Conservation (phyloP, 2,329 filamentous ascomycete species). For the Aschersonia sp. region DNA sequence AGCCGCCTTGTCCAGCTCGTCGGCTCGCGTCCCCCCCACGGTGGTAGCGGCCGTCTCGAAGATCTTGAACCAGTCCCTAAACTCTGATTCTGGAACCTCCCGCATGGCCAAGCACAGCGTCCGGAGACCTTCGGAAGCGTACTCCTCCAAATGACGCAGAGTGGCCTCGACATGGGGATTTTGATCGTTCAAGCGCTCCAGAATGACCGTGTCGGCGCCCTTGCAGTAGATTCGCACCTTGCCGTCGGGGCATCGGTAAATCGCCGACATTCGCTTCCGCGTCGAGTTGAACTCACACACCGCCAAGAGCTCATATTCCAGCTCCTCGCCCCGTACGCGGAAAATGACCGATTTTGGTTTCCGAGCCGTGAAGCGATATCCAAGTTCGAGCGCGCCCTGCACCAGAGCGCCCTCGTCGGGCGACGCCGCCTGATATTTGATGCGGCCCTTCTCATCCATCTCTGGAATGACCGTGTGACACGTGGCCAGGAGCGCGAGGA, state of each 20-base stretch:
- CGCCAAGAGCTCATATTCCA: constrained; percentile 80
- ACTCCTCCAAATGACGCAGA: constrained; percentile 91
- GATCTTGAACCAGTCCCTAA: constrained; percentile 70
- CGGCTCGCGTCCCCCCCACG: constrained; percentile 78
- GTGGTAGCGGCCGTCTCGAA: constrained; percentile 83
- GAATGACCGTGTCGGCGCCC: constrained; percentile 91
- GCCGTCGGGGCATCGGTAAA: constrained; percentile 91
- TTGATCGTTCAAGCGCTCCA: constrained; percentile 72
- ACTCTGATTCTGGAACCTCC: constrained; percentile 82
- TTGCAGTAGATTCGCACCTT: constrained; percentile 92
- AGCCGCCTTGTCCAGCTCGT: constrained; percentile 92
- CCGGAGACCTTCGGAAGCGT: constrained; percentile 87
- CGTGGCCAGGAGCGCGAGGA: constrained; percentile 71
- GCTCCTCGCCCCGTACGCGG: constrained; percentile 53
- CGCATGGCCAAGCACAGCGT: constrained; percentile 92
- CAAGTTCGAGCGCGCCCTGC: constrained; percentile 71
- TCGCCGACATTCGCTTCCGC: constrained; percentile 92
- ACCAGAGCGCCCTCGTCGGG: constrained; percentile 96
- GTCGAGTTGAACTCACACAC: constrained; percentile 98
- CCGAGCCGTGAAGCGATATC: constrained; percentile 80
- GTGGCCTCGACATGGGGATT: constrained; percentile 85
- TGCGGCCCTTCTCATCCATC: constrained; percentile 60
- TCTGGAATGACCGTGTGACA: constrained; percentile 98
- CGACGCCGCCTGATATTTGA: constrained; percentile 96
- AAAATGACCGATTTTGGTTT: constrained; percentile 84